Base-by-base conservation (phyloP, 495 filamentous ascomycete genomes). In the Podospora appendiculata region DNA sequence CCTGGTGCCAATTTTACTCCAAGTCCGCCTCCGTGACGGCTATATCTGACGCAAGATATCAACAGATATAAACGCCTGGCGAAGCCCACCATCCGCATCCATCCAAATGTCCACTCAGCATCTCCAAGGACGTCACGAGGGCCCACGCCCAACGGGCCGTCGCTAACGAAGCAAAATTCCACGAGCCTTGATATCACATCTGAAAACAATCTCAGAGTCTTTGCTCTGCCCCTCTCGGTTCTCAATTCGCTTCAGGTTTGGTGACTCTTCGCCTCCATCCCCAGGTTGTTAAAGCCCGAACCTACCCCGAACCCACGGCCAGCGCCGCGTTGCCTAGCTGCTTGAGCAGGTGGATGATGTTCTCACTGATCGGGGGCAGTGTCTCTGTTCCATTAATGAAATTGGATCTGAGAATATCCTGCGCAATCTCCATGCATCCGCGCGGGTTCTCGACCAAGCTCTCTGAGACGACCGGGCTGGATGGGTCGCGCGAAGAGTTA, bases 341-440 rank as follows among this genome's bases (percentile, higher is more conserved):
- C 41, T 75, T 74, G 63, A 83, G 73, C 49, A 85, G 60, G 34
- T 75, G 65, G 40, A 77, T 69, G 7, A 83, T 64, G 54, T 81
- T 83, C 58, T 82, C 80, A 12, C 79, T 91, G 34, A 95, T 75
- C 6, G 77, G 75, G 39, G 87, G 67, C 57, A 98, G 66, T 1
- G 88, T 88, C n/a, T 71, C 73, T 65, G 82, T 76, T 56, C 83
- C 79, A 61, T 77, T 84, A 5, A 93, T 87, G 58, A 73, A 77
- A 58, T 80, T 80, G 6, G 63, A 59, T 19, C 67, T 61, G 45
- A 82, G 63, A 0, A 81, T 64, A 42, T 72, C 67, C 44, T 75
- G 64, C 8, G 73, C 70, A 41, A 71, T 62, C 32, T 66, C 65
- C 63, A 83, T 78, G 2, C 79, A 70, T 0, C 59, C 59, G 8